Conservation (phyloP, 495 filamentous ascomycete species). For the Penicillium cinerascens region DNA sequence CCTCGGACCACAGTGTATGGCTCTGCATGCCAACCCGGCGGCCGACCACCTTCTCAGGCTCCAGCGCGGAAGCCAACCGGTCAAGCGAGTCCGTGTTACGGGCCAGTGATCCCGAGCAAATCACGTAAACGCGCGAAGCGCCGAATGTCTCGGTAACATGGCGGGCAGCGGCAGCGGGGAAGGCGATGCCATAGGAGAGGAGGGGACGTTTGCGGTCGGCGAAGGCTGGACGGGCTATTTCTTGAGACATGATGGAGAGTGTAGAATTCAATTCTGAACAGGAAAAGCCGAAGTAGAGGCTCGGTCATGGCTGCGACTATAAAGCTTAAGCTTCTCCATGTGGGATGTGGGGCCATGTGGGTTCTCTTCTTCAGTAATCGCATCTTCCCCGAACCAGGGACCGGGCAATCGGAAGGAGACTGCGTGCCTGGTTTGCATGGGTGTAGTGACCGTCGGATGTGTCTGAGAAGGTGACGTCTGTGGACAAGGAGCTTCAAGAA, state of each 20-base stretch:
- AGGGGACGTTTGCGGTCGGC: slow-evolving; percentile 33
- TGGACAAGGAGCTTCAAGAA: too few relatives aligned
- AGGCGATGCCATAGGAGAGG: slow-evolving; percentile 52
- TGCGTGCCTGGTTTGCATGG: too few relatives aligned
- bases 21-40: slow-evolving; percentile 54
- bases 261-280: not conserved
- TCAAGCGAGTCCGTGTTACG: slow-evolving; percentile 50
- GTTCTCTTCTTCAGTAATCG: not conserved
- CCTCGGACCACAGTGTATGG: slow-evolving; percentile 58
- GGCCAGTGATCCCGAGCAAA: slow-evolving; percentile 57
- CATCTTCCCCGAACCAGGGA: too few relatives aligned
- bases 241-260: slow-evolving; percentile 17
- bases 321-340: slow-evolving; percentile 13
- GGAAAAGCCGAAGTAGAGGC: not conserved
- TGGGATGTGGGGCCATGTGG: slow-evolving; percentile 19
- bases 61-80: slow-evolving; percentile 42
- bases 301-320: not conserved
- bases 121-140: slow-evolving; percentile 54
- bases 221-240: slow-evolving; percentile 41
- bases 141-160: slow-evolving; percentile 51
- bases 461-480: too few relatives aligned
- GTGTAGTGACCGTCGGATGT: too few relatives aligned
- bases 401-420: too few relatives aligned
- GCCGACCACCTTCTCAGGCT: slow-evolving; percentile 44
- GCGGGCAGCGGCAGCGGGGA: slow-evolving; percentile 45